Percentiles rank a stretch among this genome's conserved stretches.
Conservation (phyloP, 345 rosid species). For the Gossypium bickii region DNA sequence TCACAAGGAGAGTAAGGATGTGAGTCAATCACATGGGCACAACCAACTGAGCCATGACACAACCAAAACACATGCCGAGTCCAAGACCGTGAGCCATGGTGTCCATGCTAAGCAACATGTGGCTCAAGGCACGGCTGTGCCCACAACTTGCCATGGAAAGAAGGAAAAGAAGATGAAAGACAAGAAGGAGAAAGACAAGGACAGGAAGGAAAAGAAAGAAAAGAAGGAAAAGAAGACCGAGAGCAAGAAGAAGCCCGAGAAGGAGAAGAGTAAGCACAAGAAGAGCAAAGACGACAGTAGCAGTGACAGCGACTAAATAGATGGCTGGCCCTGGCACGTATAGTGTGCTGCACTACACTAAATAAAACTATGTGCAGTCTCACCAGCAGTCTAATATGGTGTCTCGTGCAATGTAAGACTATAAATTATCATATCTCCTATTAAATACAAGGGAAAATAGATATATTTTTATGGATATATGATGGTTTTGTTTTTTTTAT, state of each 20-base stretch:
- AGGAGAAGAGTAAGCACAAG: conserved; percentile 7
- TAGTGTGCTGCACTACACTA: not conserved
- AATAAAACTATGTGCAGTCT: not conserved
- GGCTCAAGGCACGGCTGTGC: not conserved
- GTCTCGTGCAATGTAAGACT: not conserved
- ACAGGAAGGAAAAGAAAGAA: not conserved
- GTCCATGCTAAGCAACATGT: not conserved
- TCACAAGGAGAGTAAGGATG: not conserved
- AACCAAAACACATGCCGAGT: not conserved
- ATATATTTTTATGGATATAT: not conserved
- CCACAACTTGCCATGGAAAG: not conserved
- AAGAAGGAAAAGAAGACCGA: not conserved
- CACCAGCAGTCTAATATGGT: not conserved
- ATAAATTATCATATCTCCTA: not conserved
- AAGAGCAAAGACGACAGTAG: not conserved
- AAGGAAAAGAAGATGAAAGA: not conserved
- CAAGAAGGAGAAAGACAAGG: not conserved
- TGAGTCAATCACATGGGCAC: not conserved
- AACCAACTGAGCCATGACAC: not conserved
- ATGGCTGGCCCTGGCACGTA: not conserved
- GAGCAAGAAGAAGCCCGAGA: not conserved
- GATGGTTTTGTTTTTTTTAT: not conserved
- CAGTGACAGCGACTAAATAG: not conserved
- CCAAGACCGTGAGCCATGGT: not conserved
- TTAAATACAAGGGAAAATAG: not conserved